Base-by-base conservation (phyloP, 2,329 filamentous ascomycete genomes). In the Paecilomyces sp. region DNA sequence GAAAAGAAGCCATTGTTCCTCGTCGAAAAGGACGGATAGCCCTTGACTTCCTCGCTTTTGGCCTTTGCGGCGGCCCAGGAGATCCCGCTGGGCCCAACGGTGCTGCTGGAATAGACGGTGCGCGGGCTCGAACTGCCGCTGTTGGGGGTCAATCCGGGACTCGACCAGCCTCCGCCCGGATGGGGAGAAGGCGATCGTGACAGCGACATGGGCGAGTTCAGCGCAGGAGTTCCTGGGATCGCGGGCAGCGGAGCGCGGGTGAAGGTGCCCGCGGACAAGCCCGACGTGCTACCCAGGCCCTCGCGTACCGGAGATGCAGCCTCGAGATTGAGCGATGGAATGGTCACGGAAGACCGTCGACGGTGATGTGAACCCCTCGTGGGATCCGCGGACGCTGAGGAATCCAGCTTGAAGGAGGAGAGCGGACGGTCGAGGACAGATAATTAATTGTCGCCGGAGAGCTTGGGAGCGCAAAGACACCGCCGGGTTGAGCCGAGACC, bases 151-250 rank as follows among this genome's bases (percentile, higher is more conserved):
- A 91, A 82, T 64, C 88, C 90, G 59, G 89, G 91, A 76, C 88
- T 94, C 59, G 90, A 86, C 92, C 93, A 97, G 67, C 92, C 92
- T 71, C 91, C 91, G 68, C 89, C 89, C 62, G 87, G 88, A 63
- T 86, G 84, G 63, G 92, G 93, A 59, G 91, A 96, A 56, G 92
- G 91, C 71, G 91, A 95, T 77, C 91, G 87, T 66, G 92, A 94
- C 63, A 93, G 79, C 66, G 90, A 90, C 92, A 96, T 96, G 68
- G 67, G 64, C 63, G 79, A 77, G 65, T 76, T 82, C 57, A 82
- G 86, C 70, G 83, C 81, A 83, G 74, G 60, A 41, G 71, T 83
- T 82, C 83, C 83, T 68, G 82, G 80, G 66, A 86, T 81, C 34
- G 84, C 80, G 62, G 83, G 81, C 58, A 86, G 77, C 61, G 70